Base-by-base conservation (phyloP, 805 yeast genomes). In the Pichia cephalocereana region DNA sequence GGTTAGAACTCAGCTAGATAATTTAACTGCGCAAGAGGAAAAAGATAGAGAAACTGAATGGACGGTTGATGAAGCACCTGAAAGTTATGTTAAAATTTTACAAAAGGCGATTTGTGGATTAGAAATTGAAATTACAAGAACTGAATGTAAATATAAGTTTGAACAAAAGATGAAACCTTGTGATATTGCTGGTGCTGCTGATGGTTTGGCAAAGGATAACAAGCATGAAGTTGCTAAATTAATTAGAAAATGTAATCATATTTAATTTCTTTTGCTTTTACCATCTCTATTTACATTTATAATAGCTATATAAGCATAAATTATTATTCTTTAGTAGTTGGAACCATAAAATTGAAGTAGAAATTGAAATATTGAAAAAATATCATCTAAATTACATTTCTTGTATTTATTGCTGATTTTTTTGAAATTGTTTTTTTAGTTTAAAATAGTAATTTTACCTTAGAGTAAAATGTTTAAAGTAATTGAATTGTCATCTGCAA, bases 31-130 rank as follows among this genome's bases (percentile, higher is more conserved):
- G 47, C 75, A 71, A 53, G 70, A 75, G 54, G 86, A 80, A 58
- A 53, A 52, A 0, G 59, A 60, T 30, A 65, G 75, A 49, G 50
- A 51, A 10, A 43, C 46, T 27, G 67, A 70, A 12, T 82, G 87
- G 86, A 69, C 67, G 46, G 74, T 82, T 8, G 52, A 61, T 10
- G 83, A 82, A 41, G 81, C 87, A 0, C 83, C 83, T 0, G 76
- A 68, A 42, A 60, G 57, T 4, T 78, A 76, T 51, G 41, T 74
- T 32, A 67, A 68, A 27, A 49, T 67, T 4, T 52, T 69, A 67
- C 66, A 71, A 51, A 77, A 74, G 54, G 71, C 72, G 14, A 79
- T 82, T 51, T 72, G 71, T 18, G 86, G 86, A 0, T 56, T 82
- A 38, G 74, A 76, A 55, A 70, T 82, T 47, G 76, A 72, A 49